A percentile compares a stretch with the other conserved stretches of the same genome.
phyloP scores from a whole-genome alignment of 257 asterid species.

The Salvia rosmarinus region DNA sequence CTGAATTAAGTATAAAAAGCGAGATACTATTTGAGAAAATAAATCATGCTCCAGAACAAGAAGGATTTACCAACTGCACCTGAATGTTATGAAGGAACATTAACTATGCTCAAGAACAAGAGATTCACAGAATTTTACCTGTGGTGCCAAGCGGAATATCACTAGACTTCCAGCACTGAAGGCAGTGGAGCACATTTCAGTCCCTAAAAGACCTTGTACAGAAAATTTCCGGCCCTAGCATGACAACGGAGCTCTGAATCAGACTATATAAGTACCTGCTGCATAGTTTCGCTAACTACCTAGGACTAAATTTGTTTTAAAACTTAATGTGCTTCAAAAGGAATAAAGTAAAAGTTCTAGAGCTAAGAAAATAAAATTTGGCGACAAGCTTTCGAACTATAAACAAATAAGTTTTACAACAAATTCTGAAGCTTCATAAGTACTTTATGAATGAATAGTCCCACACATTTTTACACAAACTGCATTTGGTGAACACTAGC shows the following conservation, averaged over 20 bases:
- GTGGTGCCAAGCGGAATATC: constrained; percentile 98
- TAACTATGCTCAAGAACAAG: constrained; percentile 20
- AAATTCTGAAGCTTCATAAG: not conserved
- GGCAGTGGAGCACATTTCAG: constrained; percentile 61
- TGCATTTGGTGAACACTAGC: constrained; percentile 22
- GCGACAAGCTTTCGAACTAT: not conserved
- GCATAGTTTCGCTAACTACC: constrained; percentile 18
- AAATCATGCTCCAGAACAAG: constrained; percentile 16
- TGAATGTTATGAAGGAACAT: not conserved
- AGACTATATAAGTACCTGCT: constrained; percentile 23
- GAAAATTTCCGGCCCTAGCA: constrained; percentile 90
- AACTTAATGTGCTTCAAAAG: not conserved
- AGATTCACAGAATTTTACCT: constrained; percentile 52
- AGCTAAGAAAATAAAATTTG: not conserved
- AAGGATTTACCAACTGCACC: constrained; percentile 9
- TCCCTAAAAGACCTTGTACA: constrained; percentile 84
- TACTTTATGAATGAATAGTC: constrained; percentile 11
- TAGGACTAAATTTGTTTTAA: not conserved
- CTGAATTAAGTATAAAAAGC: not conserved
- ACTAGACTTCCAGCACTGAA: constrained; percentile 80
- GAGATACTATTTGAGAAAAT: constrained; percentile 20
- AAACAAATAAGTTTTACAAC: not conserved
- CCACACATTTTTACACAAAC: constrained; percentile 18
- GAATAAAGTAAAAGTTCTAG: not conserved
- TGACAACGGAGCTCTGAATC: constrained; percentile 25